Evolutionary conservation across 2,329 filamentous ascomycete species (phyloP).

Genomic region (Cytospora schulzeri): DNA sequence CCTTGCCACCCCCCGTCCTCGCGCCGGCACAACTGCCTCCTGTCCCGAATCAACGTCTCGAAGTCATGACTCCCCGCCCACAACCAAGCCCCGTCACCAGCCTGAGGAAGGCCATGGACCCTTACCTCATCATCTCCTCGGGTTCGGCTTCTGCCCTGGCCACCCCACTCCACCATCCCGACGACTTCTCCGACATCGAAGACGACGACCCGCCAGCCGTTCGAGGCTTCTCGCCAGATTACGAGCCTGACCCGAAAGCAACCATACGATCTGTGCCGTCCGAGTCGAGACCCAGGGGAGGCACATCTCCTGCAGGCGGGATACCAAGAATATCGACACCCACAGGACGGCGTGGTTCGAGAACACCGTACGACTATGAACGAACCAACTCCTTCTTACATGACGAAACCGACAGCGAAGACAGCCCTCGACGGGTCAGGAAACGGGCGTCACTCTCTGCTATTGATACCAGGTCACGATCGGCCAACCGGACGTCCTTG

Average conservation of each 20-base stretch:
- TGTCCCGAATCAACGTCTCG: constrained; percentile 34
- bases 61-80: constrained; percentile 37
- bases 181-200: constrained; percentile 31
- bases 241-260: constrained; percentile 71
- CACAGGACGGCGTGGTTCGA: constrained; percentile 36
- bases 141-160: constrained; percentile 17
- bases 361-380: constrained; percentile 36
- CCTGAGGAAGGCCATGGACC: constrained; percentile 83
- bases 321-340: constrained; percentile 38
- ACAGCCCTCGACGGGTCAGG: constrained; percentile 35
- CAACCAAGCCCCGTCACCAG: constrained; percentile 73
- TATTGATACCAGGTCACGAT: neutral
- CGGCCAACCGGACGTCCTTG: constrained; percentile 9
- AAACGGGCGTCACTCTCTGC: constrained; percentile 11
- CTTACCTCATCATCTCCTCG: constrained; percentile 59
- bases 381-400: constrained; percentile 54
- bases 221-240: constrained; percentile 73
- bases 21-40: constrained; percentile 39
- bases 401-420: constrained; percentile 55
- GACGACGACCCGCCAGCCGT: constrained; percentile 34
- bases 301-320: constrained; percentile 30
- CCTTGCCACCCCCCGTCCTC: constrained; percentile 50
- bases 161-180: constrained; percentile 17
- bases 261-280: constrained; percentile 67
- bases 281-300: constrained; percentile 39